These are phyloP conservation scores for Phaffia tasmanica DNA, from an alignment of 768 basidiomycete species.

Conservation along the genomic window DNA sequence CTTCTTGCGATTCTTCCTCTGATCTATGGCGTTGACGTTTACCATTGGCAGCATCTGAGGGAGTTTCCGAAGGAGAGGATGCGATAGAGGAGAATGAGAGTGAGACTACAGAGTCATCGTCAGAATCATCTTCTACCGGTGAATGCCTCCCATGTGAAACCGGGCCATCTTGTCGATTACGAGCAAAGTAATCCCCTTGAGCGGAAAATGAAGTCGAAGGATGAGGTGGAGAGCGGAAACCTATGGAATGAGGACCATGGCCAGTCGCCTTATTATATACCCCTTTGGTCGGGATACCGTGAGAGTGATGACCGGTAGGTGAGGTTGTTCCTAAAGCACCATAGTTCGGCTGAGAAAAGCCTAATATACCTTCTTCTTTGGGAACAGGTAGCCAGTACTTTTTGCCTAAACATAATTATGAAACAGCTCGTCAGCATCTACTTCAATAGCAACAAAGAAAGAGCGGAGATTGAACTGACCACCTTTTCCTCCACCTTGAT, in stretches of 20 bases:
- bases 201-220: not conserved
- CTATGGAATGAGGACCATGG: conserved; percentile 17
- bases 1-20: conserved; percentile 48
- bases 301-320: not conserved
- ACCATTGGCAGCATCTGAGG: not conserved
- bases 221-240: conserved; percentile 8
- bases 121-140: conserved; percentile 53
- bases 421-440: not conserved
- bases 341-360: conserved; percentile 22
- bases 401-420: conserved; percentile 25
- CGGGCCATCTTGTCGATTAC: conserved; percentile 33
- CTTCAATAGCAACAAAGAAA: not conserved
- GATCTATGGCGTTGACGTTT: not conserved
- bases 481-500: conserved; percentile 68
- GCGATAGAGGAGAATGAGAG: conserved; percentile 10
- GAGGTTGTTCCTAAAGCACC: conserved; percentile 4
- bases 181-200: too few species aligned
- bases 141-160: conserved; percentile 41
- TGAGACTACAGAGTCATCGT: conserved; percentile 39
- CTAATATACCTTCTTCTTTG: conserved; percentile 27
- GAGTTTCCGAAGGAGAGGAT: not conserved
- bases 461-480: conserved; percentile 27
- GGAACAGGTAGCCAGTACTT: conserved; percentile 94
- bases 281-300: conserved; percentile 4
- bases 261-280: not conserved